phyloP scores from a whole-genome alignment of 2,329 filamentous ascomycete species.

The Trichoderma sp. region DNA sequence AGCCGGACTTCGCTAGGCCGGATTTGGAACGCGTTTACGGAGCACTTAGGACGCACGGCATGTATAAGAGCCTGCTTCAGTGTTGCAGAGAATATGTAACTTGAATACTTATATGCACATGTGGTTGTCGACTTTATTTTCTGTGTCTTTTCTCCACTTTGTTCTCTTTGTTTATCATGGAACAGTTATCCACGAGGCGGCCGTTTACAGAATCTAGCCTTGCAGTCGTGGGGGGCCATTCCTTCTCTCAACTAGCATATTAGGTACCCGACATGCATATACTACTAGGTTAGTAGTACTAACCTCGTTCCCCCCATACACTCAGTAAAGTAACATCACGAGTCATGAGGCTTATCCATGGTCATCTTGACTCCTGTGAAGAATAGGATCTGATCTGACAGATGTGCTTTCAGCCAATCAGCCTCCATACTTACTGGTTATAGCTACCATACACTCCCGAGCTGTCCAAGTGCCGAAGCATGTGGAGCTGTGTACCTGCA shows the following conservation, averaged over 20 bases:
- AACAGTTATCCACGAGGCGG: background rate
- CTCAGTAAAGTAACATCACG: background rate
- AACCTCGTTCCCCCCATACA: background rate
- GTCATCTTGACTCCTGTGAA: no score
- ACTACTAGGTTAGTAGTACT: no score
- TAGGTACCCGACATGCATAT: background rate
- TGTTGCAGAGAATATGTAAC: background rate
- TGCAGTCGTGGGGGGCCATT: background rate
- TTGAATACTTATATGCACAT: background rate
- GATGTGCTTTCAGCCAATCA: background rate
- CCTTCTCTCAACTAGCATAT: background rate
- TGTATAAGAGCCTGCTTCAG: background rate
- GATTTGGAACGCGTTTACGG: conserved; percentile 5
- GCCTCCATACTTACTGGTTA: background rate
- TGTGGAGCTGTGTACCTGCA: conserved; percentile 12
- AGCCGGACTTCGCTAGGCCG: background rate
- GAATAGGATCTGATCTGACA: background rate
- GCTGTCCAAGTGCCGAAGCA: background rate
- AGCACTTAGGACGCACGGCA: background rate
- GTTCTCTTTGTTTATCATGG: background rate
- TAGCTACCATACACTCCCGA: background rate
- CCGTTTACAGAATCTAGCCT: background rate
- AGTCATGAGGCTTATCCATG: background rate
- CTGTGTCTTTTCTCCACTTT: background rate
- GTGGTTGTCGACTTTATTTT: background rate